Percentiles rank a stretch among this genome's conserved stretches.
Conservation (phyloP, 179 eudicot genomes). For the Amaranthus tricolor region DNA sequence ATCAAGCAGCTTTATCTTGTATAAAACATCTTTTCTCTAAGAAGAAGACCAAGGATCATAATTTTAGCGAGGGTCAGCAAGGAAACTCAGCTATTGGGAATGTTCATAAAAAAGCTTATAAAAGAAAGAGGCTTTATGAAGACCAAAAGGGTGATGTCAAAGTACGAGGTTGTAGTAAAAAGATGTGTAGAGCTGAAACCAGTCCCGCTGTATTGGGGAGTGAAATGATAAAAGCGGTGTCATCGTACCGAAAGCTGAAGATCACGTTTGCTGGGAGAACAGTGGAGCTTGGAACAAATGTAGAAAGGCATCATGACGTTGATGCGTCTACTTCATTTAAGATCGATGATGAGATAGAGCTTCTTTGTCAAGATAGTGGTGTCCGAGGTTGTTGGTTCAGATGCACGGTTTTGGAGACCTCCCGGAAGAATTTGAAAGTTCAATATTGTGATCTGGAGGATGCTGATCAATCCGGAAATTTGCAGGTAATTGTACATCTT, state of each 20-base stretch:
- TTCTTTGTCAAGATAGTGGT: slow-evolving; percentile 60
- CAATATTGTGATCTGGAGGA: slow-evolving; percentile 44
- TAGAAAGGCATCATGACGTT: slow-evolving; percentile 14
- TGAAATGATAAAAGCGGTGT: slow-evolving; percentile 12
- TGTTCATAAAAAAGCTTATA: slow-evolving; percentile 10
- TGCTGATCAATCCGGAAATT: slow-evolving; percentile 40
- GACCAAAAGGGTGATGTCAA: neutral
- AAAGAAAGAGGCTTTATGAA: slow-evolving; percentile 26
- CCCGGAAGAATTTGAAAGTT: slow-evolving; percentile 39
- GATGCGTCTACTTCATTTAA: slow-evolving; percentile 11
- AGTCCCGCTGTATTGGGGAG: slow-evolving; percentile 11
- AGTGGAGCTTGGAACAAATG: slow-evolving; percentile 12
- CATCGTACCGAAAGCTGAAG: slow-evolving; percentile 28
- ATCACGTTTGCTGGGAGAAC: slow-evolving; percentile 27
- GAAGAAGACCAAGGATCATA: slow-evolving; percentile 14
- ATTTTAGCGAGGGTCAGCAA: slow-evolving; percentile 17
- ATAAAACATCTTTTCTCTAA: slow-evolving; percentile 28
- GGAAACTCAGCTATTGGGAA: slow-evolving; percentile 5
- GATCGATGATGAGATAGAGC: slow-evolving; percentile 39
- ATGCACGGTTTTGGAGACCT: slow-evolving; percentile 41
- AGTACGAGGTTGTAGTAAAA: slow-evolving; percentile 1
- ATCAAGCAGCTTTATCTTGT: slow-evolving; percentile 38
- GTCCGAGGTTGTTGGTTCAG: slow-evolving; percentile 62
- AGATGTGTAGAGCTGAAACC: slow-evolving; percentile 19
- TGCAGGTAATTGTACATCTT: slow-evolving; percentile 35